phyloP scores from a whole-genome alignment of 2,329 filamentous ascomycete species.

The Colletotrichum sp. region DNA sequence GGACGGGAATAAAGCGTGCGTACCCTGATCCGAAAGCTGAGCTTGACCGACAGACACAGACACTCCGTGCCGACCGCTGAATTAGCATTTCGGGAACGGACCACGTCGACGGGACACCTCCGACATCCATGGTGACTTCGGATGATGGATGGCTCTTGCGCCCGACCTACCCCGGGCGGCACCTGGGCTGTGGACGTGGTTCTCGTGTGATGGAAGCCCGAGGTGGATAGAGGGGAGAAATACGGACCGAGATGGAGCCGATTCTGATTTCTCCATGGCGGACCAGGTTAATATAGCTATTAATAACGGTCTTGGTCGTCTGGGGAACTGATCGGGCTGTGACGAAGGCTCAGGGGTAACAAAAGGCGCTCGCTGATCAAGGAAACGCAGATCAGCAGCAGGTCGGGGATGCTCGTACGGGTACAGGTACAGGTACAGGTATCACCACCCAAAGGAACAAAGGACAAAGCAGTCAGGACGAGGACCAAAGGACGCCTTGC shows the following conservation, averaged over 20 bases:
- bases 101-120: background rate
- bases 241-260: background rate
- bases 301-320: conserved; percentile 9
- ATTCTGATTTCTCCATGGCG: background rate
- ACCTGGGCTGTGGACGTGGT: background rate
- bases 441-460: background rate
- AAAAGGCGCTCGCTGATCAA: background rate
- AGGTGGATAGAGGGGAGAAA: background rate
- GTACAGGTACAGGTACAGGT: background rate
- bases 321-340: conserved; percentile 1
- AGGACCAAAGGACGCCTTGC: background rate
- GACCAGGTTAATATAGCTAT: background rate
- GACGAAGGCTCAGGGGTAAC: conserved; percentile 1
- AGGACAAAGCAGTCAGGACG: background rate
- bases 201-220: background rate
- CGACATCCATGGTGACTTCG: background rate
- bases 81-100: conserved; percentile 13
- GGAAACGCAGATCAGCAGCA: background rate
- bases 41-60: background rate
- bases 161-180: background rate
- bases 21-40: background rate
- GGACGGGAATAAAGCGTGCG: background rate
- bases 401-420: background rate
- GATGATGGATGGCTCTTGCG: conserved; percentile 11
- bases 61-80: background rate